Conservation (phyloP, 768 basidiomycete species). For the Favolaschia claudopus region DNA sequence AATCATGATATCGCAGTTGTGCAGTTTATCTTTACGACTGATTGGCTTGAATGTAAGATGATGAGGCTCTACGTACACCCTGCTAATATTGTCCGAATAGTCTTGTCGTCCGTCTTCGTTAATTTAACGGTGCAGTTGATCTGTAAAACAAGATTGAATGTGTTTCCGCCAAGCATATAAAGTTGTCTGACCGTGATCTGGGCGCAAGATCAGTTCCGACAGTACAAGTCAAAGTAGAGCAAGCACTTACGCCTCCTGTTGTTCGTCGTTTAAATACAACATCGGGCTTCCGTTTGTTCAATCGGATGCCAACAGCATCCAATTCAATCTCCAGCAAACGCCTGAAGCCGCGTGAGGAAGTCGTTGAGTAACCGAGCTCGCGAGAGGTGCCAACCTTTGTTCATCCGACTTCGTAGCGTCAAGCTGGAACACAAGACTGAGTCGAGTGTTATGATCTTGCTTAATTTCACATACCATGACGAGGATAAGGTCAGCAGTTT, state of each 20-base stretch:
- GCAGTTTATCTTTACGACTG: slow-evolving; percentile 71
- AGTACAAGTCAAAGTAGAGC: slow-evolving; percentile 7
- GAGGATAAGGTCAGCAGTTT: slow-evolving; percentile 93
- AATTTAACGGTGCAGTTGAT: slow-evolving; percentile 93
- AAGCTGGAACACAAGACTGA: not conserved
- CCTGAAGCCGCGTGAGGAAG: slow-evolving; percentile 29
- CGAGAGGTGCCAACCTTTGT: slow-evolving; percentile 52
- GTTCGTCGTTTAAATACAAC: slow-evolving; percentile 94
- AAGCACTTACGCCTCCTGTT: slow-evolving; percentile 81
- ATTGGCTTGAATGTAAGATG: not conserved
- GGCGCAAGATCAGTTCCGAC: not conserved
- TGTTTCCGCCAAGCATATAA: not conserved
- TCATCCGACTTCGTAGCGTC: slow-evolving; percentile 94
- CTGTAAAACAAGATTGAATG: slow-evolving; percentile 35
- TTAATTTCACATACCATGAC: slow-evolving; percentile 74
- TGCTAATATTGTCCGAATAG: slow-evolving; percentile 90
- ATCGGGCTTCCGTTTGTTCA: slow-evolving; percentile 92
- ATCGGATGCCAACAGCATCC: slow-evolving; percentile 94
- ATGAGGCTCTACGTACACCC: slow-evolving; percentile 63
- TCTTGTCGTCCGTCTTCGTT: slow-evolving; percentile 94
- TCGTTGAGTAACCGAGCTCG: too few relatives aligned
- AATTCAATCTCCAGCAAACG: slow-evolving; percentile 89
- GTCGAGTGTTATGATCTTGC: not conserved
- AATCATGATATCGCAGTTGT: slow-evolving; percentile 98
- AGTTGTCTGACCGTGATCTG: slow-evolving; percentile 72